Evolutionary conservation across 2,329 filamentous ascomycete genomes (phyloP).

Genomic region (Elsinoe perseae): DNA sequence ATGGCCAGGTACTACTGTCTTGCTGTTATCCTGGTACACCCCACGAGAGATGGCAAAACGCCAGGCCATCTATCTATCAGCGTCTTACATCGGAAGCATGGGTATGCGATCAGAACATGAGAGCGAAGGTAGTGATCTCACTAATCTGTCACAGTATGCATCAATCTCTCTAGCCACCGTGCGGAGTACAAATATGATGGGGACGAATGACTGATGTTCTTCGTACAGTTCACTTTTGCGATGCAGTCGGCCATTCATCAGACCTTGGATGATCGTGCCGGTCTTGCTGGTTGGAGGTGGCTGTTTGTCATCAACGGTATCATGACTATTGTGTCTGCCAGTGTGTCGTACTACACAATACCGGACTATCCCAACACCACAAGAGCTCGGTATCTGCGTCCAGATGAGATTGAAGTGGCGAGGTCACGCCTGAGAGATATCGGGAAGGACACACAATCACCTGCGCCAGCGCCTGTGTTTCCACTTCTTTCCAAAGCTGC

Average conservation of each 20-base stretch:
- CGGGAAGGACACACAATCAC: background rate
- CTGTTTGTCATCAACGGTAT: slow-evolving; percentile 34
- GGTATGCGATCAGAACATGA: slow-evolving; percentile 5
- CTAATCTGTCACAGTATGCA: no score
- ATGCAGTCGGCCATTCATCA: slow-evolving; percentile 26
- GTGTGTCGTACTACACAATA: slow-evolving; percentile 31
- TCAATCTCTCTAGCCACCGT: no score
- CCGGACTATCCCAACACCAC: slow-evolving; percentile 34
- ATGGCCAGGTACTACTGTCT: slow-evolving; percentile 40
- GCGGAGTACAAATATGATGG: no score
- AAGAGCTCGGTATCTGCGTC: background rate
- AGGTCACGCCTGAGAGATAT: background rate
- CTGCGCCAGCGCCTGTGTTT: background rate
- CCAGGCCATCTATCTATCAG: slow-evolving; percentile 23
- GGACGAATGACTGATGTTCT: no score
- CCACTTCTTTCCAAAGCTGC: background rate
- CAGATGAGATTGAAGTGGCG: background rate
- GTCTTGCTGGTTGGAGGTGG: slow-evolving; percentile 33
- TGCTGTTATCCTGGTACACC: slow-evolving; percentile 31
- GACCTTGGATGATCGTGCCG: slow-evolving; percentile 27
- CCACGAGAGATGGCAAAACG: slow-evolving; percentile 23
- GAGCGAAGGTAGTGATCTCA: no score
- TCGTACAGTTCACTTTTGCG: slow-evolving; percentile 18
- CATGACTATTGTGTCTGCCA: slow-evolving; percentile 32
- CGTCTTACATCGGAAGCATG: slow-evolving; percentile 21